Percentiles rank a stretch among this genome's conserved stretches.
These are phyloP conservation scores for Sclerotinia subarctica DNA, from an alignment of 2,329 filamentous ascomycete species.

Conservation along the genomic window DNA sequence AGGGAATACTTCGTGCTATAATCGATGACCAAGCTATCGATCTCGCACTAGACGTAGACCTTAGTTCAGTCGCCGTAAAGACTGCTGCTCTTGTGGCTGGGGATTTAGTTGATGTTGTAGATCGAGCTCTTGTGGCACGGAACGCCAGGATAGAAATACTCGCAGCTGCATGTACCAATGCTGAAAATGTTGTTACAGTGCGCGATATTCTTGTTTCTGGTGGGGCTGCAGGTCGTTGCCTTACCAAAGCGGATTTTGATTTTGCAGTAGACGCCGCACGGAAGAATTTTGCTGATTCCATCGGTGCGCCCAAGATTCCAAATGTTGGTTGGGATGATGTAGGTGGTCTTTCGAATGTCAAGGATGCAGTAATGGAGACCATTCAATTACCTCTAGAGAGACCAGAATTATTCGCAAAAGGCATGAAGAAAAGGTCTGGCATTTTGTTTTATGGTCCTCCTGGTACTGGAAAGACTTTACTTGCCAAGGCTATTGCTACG, in stretches of 20 bases:
- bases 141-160: conserved; percentile 72
- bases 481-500: conserved; percentile 89
- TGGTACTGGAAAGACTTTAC: conserved; percentile 86
- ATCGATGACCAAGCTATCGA: conserved; percentile 71
- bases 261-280: conserved; percentile 90
- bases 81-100: conserved; percentile 94
- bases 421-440: conserved; percentile 95
- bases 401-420: conserved; percentile 91
- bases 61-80: conserved; percentile 84
- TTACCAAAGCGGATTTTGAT: conserved; percentile 83
- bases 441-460: conserved; percentile 91
- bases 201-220: conserved; percentile 87
- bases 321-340: conserved; percentile 97
- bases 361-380: conserved; percentile 94
- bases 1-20: conserved; percentile 78
- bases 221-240: conserved; percentile 71
- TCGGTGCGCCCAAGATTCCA: conserved; percentile 95
- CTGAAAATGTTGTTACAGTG: conserved; percentile 54
- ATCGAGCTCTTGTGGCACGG: conserved; percentile 78
- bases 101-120: conserved; percentile 90
- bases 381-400: conserved; percentile 90
- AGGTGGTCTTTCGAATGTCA: conserved; percentile 87
- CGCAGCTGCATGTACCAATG: conserved; percentile 48
- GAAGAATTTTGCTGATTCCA: conserved; percentile 97
- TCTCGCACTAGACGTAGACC: conserved; percentile 79